phyloP scores from a whole-genome alignment of 2,329 filamentous ascomycete genomes.

The Colletotrichum paranaense region DNA sequence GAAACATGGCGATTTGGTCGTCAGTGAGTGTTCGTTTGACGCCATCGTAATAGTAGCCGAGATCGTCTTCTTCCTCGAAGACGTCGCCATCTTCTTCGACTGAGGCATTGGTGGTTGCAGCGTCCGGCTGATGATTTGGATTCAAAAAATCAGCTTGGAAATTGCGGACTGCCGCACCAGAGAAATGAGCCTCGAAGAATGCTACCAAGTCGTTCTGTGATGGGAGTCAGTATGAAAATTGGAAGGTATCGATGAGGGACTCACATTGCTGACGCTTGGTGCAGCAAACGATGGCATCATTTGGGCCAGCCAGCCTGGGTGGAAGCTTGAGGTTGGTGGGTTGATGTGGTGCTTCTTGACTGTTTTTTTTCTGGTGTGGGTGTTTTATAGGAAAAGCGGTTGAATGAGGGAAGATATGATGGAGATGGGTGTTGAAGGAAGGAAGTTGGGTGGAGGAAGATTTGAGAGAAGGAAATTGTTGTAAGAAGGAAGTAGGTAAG shows the following conservation, averaged over 20 bases:
- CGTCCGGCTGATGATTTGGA: conserved; percentile 40
- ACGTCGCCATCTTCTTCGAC: conserved; percentile 43
- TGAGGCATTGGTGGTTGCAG: conserved; percentile 38
- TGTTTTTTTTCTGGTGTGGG: not conserved
- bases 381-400: not conserved
- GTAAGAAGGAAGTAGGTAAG: not conserved
- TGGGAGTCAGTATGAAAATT: conserved; percentile 31
- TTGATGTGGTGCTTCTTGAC: not conserved
- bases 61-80: conserved; percentile 68
- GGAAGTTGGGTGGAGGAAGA: not conserved
- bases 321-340: not conserved
- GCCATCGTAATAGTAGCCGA: conserved; percentile 90
- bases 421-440: not conserved
- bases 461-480: not conserved
- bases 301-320: not conserved
- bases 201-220: conserved; percentile 67
- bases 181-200: conserved; percentile 73
- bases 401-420: not conserved
- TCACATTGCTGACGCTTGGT: conserved; percentile 30
- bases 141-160: conserved; percentile 60
- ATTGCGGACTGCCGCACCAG: conserved; percentile 53
- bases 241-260: not conserved
- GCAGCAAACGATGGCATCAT: not conserved
- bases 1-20: conserved; percentile 89
- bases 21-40: conserved; percentile 91